phyloP scores from a whole-genome alignment of 2,329 filamentous ascomycete species.

The Fonsecaea monophora region DNA sequence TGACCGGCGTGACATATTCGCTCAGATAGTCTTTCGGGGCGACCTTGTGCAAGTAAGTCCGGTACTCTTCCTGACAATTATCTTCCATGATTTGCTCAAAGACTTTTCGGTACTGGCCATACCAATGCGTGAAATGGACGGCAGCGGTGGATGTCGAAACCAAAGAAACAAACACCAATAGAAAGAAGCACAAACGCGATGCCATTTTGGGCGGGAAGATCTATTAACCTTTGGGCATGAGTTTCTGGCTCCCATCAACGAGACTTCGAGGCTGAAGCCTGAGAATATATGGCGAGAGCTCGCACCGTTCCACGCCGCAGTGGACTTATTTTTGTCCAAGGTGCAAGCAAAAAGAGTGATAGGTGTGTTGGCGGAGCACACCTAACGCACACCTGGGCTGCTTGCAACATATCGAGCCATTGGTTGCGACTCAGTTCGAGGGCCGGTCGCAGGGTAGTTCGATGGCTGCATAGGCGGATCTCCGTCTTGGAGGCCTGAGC shows the following conservation, averaged over 20 bases:
- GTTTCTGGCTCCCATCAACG: neutral
- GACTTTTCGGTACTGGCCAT: neutral
- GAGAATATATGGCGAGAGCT: neutral
- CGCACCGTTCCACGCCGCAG: neutral
- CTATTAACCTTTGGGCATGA: neutral
- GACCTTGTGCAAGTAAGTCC: neutral
- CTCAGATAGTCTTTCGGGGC: neutral
- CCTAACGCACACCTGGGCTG: neutral
- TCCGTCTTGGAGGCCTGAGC: neutral
- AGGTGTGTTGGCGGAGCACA: neutral
- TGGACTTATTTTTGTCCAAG: neutral
- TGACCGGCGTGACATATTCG: conserved; percentile 1
- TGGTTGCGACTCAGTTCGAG: neutral
- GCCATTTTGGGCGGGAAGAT: neutral
- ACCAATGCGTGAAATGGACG: neutral
- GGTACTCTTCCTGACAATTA: neutral
- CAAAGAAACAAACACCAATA: neutral
- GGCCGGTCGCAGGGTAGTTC: neutral
- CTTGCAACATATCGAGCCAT: neutral
- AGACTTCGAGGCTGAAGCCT: neutral
- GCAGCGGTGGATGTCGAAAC: neutral
- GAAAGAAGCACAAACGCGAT: neutral
- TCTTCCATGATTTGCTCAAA: conserved; percentile 1
- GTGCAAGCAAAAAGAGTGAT: neutral
- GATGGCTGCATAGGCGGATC: neutral